Conservation (phyloP, 352 stramenopile genomes). For the Phytophthora uliginosa region DNA sequence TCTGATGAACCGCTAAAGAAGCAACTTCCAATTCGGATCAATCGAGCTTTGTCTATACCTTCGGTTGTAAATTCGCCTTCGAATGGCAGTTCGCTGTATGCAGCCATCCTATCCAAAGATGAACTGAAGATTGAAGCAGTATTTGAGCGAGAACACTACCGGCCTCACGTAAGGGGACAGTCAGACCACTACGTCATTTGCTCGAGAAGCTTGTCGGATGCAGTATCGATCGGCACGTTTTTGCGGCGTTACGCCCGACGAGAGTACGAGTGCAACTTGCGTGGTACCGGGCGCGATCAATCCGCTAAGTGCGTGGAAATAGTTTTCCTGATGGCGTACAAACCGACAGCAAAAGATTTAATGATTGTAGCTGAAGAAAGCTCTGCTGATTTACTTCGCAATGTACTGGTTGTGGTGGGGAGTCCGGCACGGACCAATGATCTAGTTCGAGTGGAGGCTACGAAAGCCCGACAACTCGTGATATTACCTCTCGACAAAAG, state of each 20-base stretch:
- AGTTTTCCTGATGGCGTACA: conserved; percentile 32
- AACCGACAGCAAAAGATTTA: conserved; percentile 37
- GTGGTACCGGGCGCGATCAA: neutral
- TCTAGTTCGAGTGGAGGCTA: conserved; percentile 35
- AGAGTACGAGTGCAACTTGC: conserved; percentile 10
- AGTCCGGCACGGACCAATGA: conserved; percentile 39
- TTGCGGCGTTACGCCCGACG: conserved; percentile 23
- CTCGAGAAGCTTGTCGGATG: conserved; percentile 32
- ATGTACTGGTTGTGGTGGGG: conserved; percentile 45
- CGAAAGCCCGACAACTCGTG: conserved; percentile 39
- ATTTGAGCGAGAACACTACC: conserved; percentile 46
- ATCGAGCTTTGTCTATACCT: conserved; percentile 19
- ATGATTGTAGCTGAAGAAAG: conserved; percentile 27
- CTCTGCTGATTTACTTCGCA: conserved; percentile 33
- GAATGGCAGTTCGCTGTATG: conserved; percentile 23
- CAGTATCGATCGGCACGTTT: conserved; percentile 28
- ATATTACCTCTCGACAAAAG: conserved; percentile 41
- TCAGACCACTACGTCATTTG: conserved; percentile 49
- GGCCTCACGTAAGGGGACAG: conserved; percentile 25
- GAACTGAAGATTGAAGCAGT: conserved; percentile 27
- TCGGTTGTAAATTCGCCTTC: conserved; percentile 10
- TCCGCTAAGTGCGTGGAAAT: conserved; percentile 7
- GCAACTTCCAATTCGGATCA: conserved; percentile 8
- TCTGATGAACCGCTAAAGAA: conserved; percentile 1
- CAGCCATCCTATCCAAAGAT: conserved; percentile 27